These are phyloP conservation scores for Mucor racemosus DNA, from an alignment of 371 early-diverging fungal species.

Conservation along the genomic window DNA sequence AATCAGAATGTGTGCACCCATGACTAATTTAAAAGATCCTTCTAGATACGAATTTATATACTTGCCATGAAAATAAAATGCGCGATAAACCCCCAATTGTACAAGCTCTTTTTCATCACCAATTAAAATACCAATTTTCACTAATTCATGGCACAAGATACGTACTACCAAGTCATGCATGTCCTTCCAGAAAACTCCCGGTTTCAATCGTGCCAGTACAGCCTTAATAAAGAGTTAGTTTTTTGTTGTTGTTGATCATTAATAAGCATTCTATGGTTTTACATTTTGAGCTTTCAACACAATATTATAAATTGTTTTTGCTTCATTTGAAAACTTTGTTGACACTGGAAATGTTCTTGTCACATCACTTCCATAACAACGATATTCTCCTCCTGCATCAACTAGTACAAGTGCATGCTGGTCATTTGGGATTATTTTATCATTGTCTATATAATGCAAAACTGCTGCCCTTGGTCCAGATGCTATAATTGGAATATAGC, in stretches of 20 bases:
- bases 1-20: background rate
- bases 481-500: conserved; percentile 59
- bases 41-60: conserved; percentile 16
- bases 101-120: conserved; percentile 65
- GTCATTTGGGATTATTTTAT: conserved; percentile 29
- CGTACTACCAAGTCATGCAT: conserved; percentile 80
- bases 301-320: conserved; percentile 79
- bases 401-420: conserved; percentile 69
- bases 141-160: conserved; percentile 70
- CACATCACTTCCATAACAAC: conserved; percentile 88
- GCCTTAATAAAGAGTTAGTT: conserved; percentile 10
- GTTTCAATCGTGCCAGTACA: conserved; percentile 62
- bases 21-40: conserved; percentile 1
- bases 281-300: conserved; percentile 85
- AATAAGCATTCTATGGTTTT: background rate
- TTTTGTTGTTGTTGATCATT: too few relatives aligned
- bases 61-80: conserved; percentile 88
- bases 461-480: conserved; percentile 49
- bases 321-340: conserved; percentile 74
- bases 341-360: conserved; percentile 88
- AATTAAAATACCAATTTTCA: conserved; percentile 66
- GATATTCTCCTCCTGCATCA: conserved; percentile 86
- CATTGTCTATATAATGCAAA: conserved; percentile 53
- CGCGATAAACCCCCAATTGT: conserved; percentile 64
- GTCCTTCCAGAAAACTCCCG: conserved; percentile 84